These are phyloP conservation scores for Gamarada debralockiae DNA, from an alignment of 495 filamentous ascomycete species.

Conservation along the genomic window DNA sequence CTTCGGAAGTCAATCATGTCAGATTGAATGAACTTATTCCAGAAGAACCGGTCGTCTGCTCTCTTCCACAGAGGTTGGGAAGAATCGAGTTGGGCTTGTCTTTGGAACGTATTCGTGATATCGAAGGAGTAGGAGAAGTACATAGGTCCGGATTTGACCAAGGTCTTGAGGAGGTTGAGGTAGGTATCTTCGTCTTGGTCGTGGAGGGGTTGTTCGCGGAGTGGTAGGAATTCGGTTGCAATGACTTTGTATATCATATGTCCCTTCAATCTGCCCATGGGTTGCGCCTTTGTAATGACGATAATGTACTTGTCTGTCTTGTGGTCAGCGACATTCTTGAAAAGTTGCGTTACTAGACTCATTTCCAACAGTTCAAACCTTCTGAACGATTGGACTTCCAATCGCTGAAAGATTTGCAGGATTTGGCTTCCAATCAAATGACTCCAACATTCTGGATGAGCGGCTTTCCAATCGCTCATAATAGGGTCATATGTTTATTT, in stretches of 20 bases:
- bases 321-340: conserved; percentile 18
- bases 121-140: conserved; percentile 98
- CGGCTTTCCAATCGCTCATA: too few species aligned
- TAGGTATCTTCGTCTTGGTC: conserved; percentile 93
- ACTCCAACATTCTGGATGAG: too few species aligned
- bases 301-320: conserved; percentile 89
- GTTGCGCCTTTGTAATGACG: conserved; percentile 89
- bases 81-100: conserved; percentile 70
- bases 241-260: conserved; percentile 92
- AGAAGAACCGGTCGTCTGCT: conserved; percentile 97
- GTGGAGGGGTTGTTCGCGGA: conserved; percentile 86
- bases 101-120: conserved; percentile 90
- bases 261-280: conserved; percentile 84
- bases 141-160: conserved; percentile 82
- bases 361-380: too few species aligned
- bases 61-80: conserved; percentile 80
- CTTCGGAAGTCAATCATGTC: conserved; percentile 85
- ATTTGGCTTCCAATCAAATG: neutral
- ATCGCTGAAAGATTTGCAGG: too few species aligned
- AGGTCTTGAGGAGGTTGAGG: conserved; percentile 68
- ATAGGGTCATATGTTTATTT: conserved; percentile 18
- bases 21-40: conserved; percentile 89
- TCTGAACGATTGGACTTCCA: too few species aligned
- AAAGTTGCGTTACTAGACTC: neutral
- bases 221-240: conserved; percentile 87